Percentiles rank a stretch among this genome's conserved stretches.
Conservation (phyloP, 2,329 filamentous ascomycete species). For the Trichoderma hamatum region DNA sequence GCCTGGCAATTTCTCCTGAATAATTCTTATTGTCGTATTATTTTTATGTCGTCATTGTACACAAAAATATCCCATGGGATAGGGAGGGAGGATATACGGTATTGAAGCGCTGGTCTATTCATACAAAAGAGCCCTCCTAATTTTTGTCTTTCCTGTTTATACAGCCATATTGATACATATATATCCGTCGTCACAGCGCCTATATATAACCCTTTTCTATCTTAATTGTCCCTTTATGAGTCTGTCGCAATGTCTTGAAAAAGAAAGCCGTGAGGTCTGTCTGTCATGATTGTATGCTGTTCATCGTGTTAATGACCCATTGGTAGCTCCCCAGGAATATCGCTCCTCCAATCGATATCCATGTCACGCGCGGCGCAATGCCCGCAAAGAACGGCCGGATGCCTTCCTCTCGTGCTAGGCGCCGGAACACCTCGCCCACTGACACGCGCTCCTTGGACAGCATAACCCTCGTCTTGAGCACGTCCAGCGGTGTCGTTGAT, state of each 20-base stretch:
- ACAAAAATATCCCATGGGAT: neutral
- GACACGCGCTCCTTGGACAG: slow-evolving; percentile 70
- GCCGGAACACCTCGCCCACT: slow-evolving; percentile 60
- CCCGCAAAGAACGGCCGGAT: slow-evolving; percentile 73
- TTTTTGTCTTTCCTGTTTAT: slow-evolving; percentile 20
- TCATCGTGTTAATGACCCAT: slow-evolving; percentile 77
- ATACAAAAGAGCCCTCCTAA: slow-evolving; percentile 24
- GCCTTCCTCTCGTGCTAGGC: slow-evolving; percentile 67
- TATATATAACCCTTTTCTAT: neutral
- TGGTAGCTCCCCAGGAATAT: slow-evolving; percentile 95
- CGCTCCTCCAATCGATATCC: slow-evolving; percentile 93
- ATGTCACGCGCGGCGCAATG: slow-evolving; percentile 80
- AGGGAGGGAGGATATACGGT: neutral
- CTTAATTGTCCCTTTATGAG: neutral
- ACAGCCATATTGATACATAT: slow-evolving; percentile 15
- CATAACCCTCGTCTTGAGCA: slow-evolving; percentile 97
- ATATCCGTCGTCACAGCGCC: neutral
- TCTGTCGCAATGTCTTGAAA: neutral
- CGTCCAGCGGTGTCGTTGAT: slow-evolving; percentile 89
- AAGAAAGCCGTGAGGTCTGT: slow-evolving; percentile 10
- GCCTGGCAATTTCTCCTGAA: neutral
- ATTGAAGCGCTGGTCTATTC: slow-evolving; percentile 16
- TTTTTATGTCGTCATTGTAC: neutral
- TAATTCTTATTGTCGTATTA: neutral
- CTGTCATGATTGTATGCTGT: slow-evolving; percentile 19